Conservation (phyloP, 2,329 filamentous ascomycete species). For the Exserohilum turcica region DNA sequence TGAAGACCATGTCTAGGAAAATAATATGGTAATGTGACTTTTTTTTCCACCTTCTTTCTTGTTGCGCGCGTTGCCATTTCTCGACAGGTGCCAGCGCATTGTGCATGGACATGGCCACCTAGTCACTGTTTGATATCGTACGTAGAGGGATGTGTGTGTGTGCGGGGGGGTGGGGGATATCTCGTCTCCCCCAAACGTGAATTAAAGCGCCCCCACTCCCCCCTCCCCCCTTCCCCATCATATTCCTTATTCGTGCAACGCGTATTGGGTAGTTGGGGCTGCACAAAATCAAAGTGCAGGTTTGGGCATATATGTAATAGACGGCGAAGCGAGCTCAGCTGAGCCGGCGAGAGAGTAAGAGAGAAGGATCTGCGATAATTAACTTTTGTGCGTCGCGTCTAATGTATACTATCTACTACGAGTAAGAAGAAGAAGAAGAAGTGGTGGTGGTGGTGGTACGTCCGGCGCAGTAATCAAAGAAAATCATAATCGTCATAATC, state of each 20-base stretch:
- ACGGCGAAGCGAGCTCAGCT: neutral
- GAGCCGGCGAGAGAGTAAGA: neutral
- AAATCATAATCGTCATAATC: no score
- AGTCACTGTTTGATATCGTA: neutral
- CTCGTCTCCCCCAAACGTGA: no score
- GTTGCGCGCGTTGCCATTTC: neutral
- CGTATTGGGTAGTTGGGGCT: neutral
- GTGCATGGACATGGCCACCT: neutral
- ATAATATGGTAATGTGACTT: neutral
- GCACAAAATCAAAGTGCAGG: no score
- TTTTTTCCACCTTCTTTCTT: no score
- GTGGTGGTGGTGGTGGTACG: neutral
- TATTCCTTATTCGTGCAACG: neutral
- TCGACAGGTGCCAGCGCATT: constrained; percentile 3
- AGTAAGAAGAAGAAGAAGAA: no score
- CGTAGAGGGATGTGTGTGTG: no score
- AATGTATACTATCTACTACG: no score
- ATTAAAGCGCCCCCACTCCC: no score
- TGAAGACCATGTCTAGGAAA: neutral
- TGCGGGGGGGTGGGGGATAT: neutral
- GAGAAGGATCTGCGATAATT: neutral
- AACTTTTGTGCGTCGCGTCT: no score
- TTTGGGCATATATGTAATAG: no score
- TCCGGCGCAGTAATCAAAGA: neutral
- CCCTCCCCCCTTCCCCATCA: no score